These are phyloP conservation scores for Phalaenopsis aphrodite DNA, from an alignment of 106 monocot genomes.

Conservation along the genomic window DNA sequence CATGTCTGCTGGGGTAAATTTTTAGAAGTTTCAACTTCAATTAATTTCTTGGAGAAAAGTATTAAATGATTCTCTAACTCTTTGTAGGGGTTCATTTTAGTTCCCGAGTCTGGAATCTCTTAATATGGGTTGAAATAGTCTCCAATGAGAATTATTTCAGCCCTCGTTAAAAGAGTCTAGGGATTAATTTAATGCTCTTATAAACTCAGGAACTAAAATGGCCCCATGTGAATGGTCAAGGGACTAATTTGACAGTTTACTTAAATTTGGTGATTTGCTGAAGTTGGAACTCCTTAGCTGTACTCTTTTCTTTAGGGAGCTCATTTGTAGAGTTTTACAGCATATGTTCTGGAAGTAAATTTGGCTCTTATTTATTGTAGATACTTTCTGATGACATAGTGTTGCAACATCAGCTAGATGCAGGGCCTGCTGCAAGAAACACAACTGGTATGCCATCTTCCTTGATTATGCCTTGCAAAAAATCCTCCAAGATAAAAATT, in stretches of 20 bases:
- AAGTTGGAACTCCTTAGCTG: neutral
- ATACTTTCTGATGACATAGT: neutral
- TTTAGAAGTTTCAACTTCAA: too few species aligned
- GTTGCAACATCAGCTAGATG: slow-evolving; percentile 2
- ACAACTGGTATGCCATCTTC: neutral
- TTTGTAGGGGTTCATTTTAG: too few species aligned
- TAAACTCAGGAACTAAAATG: too few species aligned
- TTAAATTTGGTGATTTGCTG: neutral
- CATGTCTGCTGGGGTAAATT: slow-evolving; percentile 2
- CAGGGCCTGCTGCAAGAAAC: neutral
- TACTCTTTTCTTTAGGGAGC: neutral
- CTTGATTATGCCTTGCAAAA: neutral
- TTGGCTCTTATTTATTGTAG: neutral
- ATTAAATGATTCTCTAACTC: too few species aligned
- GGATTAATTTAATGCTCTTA: too few species aligned
- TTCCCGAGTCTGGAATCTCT: too few species aligned
- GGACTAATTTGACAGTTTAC: neutral
- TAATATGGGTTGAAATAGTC: too few species aligned
- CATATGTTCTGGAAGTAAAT: neutral
- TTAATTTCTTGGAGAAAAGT: too few species aligned
- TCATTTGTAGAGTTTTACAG: neutral
- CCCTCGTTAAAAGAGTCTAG: too few species aligned
- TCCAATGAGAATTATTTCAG: too few species aligned
- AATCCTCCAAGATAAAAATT: neutral
- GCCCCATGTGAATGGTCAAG: too few species aligned